These are phyloP conservation scores for Botryobasidium botryosum DNA, from an alignment of 768 basidiomycete genomes.

Conservation along the genomic window DNA sequence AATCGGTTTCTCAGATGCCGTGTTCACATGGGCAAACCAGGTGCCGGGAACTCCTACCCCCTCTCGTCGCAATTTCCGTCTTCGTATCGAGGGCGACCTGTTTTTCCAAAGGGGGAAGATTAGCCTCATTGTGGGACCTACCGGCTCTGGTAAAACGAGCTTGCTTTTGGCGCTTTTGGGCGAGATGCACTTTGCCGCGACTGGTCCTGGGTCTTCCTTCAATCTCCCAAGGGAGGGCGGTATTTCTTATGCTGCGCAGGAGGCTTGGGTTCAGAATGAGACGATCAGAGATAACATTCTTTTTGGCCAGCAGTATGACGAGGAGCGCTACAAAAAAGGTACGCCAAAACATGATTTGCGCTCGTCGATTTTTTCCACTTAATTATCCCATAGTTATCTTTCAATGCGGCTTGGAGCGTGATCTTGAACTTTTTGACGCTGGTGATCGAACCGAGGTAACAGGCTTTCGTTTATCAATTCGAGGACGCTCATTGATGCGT, in stretches of 20 bases:
- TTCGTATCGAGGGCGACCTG: constrained; percentile 19
- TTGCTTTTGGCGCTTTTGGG: constrained; percentile 21
- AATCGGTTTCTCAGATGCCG: constrained; percentile 23
- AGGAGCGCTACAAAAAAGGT: constrained; percentile 28
- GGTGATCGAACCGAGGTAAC: constrained; percentile 42
- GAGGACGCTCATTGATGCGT: background rate
- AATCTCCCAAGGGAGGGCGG: constrained; percentile 51
- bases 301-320: constrained; percentile 29
- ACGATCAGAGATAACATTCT: constrained; percentile 46
- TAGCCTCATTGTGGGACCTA: constrained; percentile 23
- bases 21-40: constrained; percentile 41
- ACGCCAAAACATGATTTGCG: background rate
- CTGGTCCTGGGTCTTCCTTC: constrained; percentile 37
- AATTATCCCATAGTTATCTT: constrained; percentile 24
- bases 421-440: constrained; percentile 33
- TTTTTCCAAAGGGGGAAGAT: constrained; percentile 21
- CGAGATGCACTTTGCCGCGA: constrained; percentile 23
- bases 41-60: constrained; percentile 29
- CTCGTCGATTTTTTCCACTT: background rate
- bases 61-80: constrained; percentile 24
- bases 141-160: constrained; percentile 17
- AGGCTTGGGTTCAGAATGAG: constrained; percentile 73
- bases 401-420: constrained; percentile 28
- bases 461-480: background rate
- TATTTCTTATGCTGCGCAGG: constrained; percentile 68